Evolutionary conservation across 2,329 filamentous ascomycete genomes (phyloP).

Genomic region (Cytospora chrysosperma): DNA sequence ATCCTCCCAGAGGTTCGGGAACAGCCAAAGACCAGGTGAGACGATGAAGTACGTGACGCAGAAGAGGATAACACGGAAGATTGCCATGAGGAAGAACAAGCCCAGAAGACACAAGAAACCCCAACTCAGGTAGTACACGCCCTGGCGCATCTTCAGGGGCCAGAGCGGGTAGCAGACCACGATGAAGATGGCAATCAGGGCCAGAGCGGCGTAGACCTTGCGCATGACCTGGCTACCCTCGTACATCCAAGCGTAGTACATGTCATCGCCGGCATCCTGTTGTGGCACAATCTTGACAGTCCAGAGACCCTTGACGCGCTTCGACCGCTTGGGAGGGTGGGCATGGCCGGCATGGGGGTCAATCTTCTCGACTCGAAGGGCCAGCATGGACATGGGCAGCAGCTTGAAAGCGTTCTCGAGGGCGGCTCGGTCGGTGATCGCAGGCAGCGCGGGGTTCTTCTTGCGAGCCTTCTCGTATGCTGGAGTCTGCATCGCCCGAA

Average conservation of each 20-base stretch:
- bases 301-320: constrained; percentile 94
- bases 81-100: constrained; percentile 95
- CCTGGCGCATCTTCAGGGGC: constrained; percentile 86
- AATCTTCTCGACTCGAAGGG: constrained; percentile 81
- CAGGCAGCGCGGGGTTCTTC: constrained; percentile 86
- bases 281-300: constrained; percentile 94
- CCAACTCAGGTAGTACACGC: constrained; percentile 97
- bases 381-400: constrained; percentile 89
- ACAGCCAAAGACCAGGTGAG: constrained; percentile 93
- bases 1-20: constrained; percentile 96
- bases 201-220: constrained; percentile 84
- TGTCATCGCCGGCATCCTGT: constrained; percentile 80
- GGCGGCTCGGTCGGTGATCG: constrained; percentile 81
- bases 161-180: constrained; percentile 95
- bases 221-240: constrained; percentile 92
- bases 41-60: constrained; percentile 83
- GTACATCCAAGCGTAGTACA: constrained; percentile 97
- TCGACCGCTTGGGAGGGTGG: constrained; percentile 69
- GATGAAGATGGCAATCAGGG: constrained; percentile 79
- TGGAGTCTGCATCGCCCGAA: constrained; percentile 83
- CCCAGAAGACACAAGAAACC: constrained; percentile 86
- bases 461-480: constrained; percentile 86
- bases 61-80: constrained; percentile 94
- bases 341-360: constrained; percentile 76
- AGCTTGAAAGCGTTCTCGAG: constrained; percentile 95